phyloP scores from a whole-genome alignment of 345 rosid species.

The Syzygium grande region DNA sequence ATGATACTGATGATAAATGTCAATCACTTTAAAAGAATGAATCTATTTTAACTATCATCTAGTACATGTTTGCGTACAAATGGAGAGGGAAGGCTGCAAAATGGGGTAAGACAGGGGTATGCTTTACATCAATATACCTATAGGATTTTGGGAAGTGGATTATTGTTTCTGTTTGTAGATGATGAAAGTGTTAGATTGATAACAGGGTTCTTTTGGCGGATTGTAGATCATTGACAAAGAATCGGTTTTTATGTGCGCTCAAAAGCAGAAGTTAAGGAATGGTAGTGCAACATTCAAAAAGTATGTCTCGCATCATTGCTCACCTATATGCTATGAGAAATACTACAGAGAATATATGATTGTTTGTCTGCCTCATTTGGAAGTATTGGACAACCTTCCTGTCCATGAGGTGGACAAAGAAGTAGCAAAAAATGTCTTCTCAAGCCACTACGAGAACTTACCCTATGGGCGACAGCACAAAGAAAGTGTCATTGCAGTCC shows the following conservation, averaged over 20 bases:
- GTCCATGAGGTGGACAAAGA: slow-evolving; percentile 25
- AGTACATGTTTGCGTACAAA: neutral
- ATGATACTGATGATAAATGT: neutral
- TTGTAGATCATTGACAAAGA: slow-evolving; percentile 12
- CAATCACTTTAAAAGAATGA: slow-evolving; percentile 3
- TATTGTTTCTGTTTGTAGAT: neutral
- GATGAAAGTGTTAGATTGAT: slow-evolving; percentile 7
- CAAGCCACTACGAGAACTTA: slow-evolving; percentile 29
- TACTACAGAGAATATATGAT: slow-evolving; percentile 42
- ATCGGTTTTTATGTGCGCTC: neutral
- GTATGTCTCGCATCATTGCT: slow-evolving; percentile 35
- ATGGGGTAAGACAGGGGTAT: slow-evolving; percentile 5
- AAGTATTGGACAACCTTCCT: slow-evolving; percentile 35
- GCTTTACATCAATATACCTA: neutral
- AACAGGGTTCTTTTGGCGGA: slow-evolving; percentile 12
- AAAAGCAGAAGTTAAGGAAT: slow-evolving; percentile 5
- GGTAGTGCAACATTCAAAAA: slow-evolving; percentile 3
- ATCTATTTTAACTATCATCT: slow-evolving; percentile 1
- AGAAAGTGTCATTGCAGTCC: slow-evolving; percentile 26
- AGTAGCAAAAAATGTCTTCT: slow-evolving; percentile 23
- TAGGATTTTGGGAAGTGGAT: neutral
- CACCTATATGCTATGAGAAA: slow-evolving; percentile 47
- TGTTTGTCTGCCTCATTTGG: slow-evolving; percentile 33
- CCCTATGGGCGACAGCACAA: slow-evolving; percentile 27
- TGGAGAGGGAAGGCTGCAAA: neutral